These are phyloP conservation scores for Gastrolobium bilobum DNA, from an alignment of 306 rosid genomes.

Conservation along the genomic window DNA sequence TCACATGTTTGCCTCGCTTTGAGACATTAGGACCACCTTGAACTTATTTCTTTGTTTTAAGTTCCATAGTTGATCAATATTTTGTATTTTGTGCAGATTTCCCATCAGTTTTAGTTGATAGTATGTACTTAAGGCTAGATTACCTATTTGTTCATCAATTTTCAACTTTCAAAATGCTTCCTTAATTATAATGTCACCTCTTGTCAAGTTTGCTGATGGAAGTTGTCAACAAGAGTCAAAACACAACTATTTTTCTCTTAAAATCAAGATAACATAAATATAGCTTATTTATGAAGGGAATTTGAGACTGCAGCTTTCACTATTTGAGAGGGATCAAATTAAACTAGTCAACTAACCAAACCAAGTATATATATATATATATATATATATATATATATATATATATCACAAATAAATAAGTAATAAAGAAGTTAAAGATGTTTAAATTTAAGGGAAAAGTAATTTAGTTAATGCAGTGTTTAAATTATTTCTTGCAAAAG, in stretches of 20 bases:
- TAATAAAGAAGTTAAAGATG: background rate
- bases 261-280: background rate
- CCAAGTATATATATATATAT: background rate
- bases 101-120: background rate
- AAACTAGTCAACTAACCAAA: background rate
- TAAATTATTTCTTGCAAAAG: slow-evolving; percentile 15
- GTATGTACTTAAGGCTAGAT: slow-evolving; percentile 24
- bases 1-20: slow-evolving; percentile 53
- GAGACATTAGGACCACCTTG: slow-evolving; percentile 37
- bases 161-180: slow-evolving; percentile 24
- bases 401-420: background rate
- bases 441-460: background rate
- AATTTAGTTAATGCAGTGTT: slow-evolving; percentile 11
- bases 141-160: slow-evolving; percentile 32
- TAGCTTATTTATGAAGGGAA: background rate
- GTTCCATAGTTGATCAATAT: background rate
- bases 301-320: slow-evolving; percentile 32
- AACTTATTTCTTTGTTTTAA: background rate
- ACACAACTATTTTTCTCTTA: background rate
- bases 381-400: too few relatives aligned
- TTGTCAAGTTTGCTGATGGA: slow-evolving; percentile 21
- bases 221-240: background rate
- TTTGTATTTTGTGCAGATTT: background rate
- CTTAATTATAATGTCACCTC: background rate
- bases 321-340: slow-evolving; percentile 3